Evolutionary conservation across 164 flowering plant genomes (phyloP).

Genomic region (Chimonanthus salicifolius): DNA sequence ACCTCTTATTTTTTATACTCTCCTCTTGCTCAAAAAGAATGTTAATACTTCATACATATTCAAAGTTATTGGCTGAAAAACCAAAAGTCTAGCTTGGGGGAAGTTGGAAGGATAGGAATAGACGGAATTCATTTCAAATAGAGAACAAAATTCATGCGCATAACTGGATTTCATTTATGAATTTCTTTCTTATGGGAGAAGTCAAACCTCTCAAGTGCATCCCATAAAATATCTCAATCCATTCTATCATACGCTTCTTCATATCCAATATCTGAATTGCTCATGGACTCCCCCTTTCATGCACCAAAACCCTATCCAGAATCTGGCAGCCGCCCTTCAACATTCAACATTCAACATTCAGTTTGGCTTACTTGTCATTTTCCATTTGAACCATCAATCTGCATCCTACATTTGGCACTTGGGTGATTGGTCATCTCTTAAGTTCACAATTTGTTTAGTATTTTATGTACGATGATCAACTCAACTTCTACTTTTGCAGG

Average conservation of each 20-base stretch:
- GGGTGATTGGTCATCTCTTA: neutral
- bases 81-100: neutral
- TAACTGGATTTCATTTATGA: neutral
- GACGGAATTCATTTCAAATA: neutral
- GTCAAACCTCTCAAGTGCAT: neutral
- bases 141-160: neutral
- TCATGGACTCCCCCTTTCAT: too few species aligned
- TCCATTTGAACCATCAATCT: neutral
- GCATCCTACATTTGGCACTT: neutral
- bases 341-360: neutral
- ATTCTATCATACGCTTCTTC: neutral
- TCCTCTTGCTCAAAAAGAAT: too few species aligned
- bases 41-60: too few species aligned
- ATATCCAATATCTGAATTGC: neutral
- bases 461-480: too few species aligned
- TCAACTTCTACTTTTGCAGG: constrained; percentile 8
- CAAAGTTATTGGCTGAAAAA: neutral
- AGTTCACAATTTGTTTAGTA: too few species aligned
- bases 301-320: too few species aligned
- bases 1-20: too few species aligned
- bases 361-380: neutral
- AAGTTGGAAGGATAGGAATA: neutral
- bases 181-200: too few species aligned
- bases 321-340: too few species aligned
- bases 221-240: neutral